Conservation (phyloP, 768 basidiomycete genomes). For the Russula sp. region DNA sequence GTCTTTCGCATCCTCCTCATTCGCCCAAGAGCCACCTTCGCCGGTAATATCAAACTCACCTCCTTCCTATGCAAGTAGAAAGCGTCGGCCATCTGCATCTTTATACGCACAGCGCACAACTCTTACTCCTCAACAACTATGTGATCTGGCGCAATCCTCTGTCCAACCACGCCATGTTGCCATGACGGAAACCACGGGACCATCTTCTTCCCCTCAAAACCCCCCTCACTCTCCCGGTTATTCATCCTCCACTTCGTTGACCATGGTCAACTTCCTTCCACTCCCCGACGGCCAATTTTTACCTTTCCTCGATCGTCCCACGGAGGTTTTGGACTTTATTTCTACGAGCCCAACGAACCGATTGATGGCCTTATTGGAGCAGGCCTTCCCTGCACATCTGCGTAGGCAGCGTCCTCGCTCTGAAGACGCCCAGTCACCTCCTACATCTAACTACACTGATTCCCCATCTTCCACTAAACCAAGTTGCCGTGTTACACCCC, state of each 20-base stretch:
- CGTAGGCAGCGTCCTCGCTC: constrained; percentile 4
- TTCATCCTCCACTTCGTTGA: background rate
- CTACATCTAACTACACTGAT: background rate
- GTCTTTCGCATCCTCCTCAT: constrained; percentile 24
- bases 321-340: constrained; percentile 22
- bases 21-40: constrained; percentile 6
- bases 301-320: constrained; percentile 23
- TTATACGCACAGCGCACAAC: constrained; percentile 16
- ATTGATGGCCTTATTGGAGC: constrained; percentile 24
- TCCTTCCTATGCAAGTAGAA: constrained; percentile 14
- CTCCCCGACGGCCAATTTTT: constrained; percentile 23
- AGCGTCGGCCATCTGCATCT: constrained; percentile 14
- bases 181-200: background rate
- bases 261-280: constrained; percentile 7
- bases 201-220: background rate
- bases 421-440: background rate
- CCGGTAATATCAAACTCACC: constrained; percentile 5
- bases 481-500: background rate
- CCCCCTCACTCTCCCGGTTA: background rate
- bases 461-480: background rate
- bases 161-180: constrained; percentile 2
- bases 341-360: constrained; percentile 22
- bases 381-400: constrained; percentile 22
- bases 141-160: constrained; percentile 21
- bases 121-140: constrained; percentile 21